A percentile compares a stretch with the other conserved stretches of the same genome.
Evolutionary conservation across 2,329 filamentous ascomycete genomes (phyloP).

Genomic region (Lachnellula arida): DNA sequence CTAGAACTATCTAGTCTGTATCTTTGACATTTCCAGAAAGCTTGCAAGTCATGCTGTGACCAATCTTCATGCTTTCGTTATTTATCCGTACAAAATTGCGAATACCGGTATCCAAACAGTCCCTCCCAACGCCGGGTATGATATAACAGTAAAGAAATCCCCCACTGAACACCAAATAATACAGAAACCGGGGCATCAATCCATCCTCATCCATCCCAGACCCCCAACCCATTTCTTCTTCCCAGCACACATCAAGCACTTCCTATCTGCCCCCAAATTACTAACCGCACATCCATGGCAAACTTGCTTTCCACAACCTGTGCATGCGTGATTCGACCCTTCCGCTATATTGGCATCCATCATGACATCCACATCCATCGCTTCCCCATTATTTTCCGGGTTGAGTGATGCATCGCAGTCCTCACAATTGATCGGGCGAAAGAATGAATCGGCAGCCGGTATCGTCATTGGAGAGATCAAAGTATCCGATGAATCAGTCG

Average conservation of each 20-base stretch:
- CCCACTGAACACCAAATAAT: not conserved
- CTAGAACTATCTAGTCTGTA: too few relatives aligned
- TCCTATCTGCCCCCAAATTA: conserved; percentile 49
- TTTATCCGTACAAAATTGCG: not conserved
- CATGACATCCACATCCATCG: conserved; percentile 40
- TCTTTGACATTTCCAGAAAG: too few relatives aligned
- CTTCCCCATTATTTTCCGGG: conserved; percentile 24
- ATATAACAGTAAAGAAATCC: not conserved
- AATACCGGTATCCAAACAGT: not conserved
- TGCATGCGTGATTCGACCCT: conserved; percentile 37
- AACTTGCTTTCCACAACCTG: conserved; percentile 49
- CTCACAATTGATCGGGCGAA: conserved; percentile 42
- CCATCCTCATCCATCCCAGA: conserved; percentile 16
- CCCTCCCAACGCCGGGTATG: not conserved
- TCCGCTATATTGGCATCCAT: conserved; percentile 35
- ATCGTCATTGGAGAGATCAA: conserved; percentile 10
- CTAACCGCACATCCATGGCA: conserved; percentile 57
- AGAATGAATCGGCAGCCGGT: conserved; percentile 17
- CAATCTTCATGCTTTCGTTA: not conserved
- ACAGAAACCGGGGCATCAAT: not conserved
- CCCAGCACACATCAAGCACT: conserved; percentile 48
- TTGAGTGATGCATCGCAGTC: conserved; percentile 44
- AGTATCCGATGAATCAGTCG: conserved; percentile 25
- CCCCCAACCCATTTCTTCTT: conserved; percentile 21
- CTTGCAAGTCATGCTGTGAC: too few relatives aligned